Evolutionary conservation across 2,329 filamentous ascomycete genomes (phyloP).

Genomic region (Fusarium sp.): DNA sequence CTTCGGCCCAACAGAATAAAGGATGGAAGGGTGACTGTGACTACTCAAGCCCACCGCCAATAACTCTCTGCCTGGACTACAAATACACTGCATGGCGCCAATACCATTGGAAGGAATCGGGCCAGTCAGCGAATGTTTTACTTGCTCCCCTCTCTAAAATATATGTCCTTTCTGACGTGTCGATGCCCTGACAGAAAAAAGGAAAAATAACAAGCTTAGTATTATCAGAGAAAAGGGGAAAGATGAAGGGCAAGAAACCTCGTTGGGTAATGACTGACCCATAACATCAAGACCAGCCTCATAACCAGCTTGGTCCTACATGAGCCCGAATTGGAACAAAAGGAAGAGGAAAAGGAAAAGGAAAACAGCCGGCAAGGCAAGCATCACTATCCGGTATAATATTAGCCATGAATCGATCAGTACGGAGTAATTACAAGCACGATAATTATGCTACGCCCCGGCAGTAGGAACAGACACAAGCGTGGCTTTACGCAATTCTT

Average conservation of each 20-base stretch:
- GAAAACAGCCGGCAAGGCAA: constrained; percentile 3
- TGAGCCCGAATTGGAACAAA: constrained; percentile 8
- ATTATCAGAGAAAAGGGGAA: constrained; percentile 1
- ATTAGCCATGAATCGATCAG: constrained; percentile 4
- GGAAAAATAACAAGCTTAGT: too few species aligned
- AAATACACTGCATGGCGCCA: constrained; percentile 19
- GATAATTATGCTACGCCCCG: too few species aligned
- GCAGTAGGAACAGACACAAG: too few species aligned
- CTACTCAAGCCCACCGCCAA: constrained; percentile 30
- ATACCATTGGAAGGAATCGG: constrained; percentile 28
- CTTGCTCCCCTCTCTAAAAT: constrained; percentile 22
- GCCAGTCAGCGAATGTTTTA: constrained; percentile 23
- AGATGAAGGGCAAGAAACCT: not conserved
- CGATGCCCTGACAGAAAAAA: constrained; percentile 9
- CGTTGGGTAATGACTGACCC: not conserved
- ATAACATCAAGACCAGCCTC: not conserved
- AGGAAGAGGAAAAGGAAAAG: not conserved
- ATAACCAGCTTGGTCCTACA: constrained; percentile 3
- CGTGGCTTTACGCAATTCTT: constrained; percentile 2
- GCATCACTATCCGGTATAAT: not conserved
- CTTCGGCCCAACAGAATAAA: constrained; percentile 12
- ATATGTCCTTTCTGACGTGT: constrained; percentile 37
- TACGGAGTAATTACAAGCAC: constrained; percentile 10
- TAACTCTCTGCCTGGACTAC: constrained; percentile 23
- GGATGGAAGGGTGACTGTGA: constrained; percentile 31